phyloP scores from a whole-genome alignment of 2,329 filamentous ascomycete genomes.

The Xylariaceae sp. region DNA sequence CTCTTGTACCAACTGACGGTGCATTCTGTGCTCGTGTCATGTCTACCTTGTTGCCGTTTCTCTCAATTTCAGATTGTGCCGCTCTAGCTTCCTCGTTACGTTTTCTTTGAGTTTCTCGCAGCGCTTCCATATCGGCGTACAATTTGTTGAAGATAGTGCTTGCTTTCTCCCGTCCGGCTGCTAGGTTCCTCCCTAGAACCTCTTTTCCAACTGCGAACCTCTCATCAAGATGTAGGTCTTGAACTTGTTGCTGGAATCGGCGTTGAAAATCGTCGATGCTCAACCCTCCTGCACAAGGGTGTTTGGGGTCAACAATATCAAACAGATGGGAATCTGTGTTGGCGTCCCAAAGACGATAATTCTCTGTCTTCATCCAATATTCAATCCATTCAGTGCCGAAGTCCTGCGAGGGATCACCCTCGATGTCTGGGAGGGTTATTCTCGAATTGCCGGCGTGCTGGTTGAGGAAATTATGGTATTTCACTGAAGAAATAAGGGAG shows the following conservation, averaged over 20 bases:
- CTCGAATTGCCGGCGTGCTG: constrained; percentile 54
- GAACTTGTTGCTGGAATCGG: constrained; percentile 83
- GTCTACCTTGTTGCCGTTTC: constrained; percentile 31
- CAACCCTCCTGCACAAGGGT: constrained; percentile 88
- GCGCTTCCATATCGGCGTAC: constrained; percentile 83
- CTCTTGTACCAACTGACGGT: constrained; percentile 49
- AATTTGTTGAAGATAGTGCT: constrained; percentile 82
- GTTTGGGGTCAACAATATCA: constrained; percentile 86
- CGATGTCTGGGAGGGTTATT: constrained; percentile 60
- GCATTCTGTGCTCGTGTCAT: constrained; percentile 43
- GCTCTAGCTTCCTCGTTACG: constrained; percentile 52
- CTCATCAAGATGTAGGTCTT: constrained; percentile 91
- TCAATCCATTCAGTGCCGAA: constrained; percentile 82
- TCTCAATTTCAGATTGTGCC: constrained; percentile 20
- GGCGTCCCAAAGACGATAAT: constrained; percentile 82
- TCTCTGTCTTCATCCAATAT: constrained; percentile 84
- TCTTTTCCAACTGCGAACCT: constrained; percentile 79
- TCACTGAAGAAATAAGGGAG: constrained; percentile 80
- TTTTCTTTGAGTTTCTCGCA: constrained; percentile 69
- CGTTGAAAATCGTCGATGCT: constrained; percentile 93
- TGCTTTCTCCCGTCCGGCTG: constrained; percentile 82
- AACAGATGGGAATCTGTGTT: constrained; percentile 84
- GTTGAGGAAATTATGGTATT: constrained; percentile 72
- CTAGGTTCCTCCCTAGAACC: constrained; percentile 82
- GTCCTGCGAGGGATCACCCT: constrained; percentile 80